Base-by-base conservation (phyloP, 2,329 filamentous ascomycete genomes). In the Ophiostoma tasmaniense region DNA sequence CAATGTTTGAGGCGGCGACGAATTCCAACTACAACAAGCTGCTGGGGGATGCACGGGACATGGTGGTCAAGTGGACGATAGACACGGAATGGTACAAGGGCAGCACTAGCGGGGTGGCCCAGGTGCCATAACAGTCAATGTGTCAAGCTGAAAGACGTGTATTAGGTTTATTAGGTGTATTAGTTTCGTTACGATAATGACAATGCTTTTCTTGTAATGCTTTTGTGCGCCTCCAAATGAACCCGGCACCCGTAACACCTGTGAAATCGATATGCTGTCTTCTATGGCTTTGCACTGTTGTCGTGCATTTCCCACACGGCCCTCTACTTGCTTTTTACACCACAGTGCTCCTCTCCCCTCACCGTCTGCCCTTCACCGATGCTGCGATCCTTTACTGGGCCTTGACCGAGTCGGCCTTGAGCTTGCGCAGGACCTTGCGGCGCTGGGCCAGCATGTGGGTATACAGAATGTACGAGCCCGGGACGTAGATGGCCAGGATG, bases 371-470 rank as follows among this genome's bases (percentile, higher is more conserved):
- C 64, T 68, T 71, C 74, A 61, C 55, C 30, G 8, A 25, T 55
- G 17, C n/a, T 25, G 25, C 1, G 6, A n/a, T 20, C 17, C 59
- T 7, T 69, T 73, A 82, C 73, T 81, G 77, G 13, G 74, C 74
- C 70, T 84, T 82, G 64, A 75, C 74, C 65, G 80, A 76, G 73
- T 81, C 75, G 35, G 77, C 74, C 79, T 84, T 86, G 76, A 88
- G 85, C 55, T 83, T 85, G 68, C 87, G 85, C 81, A 92, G 82
- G 68, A 94, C 87, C 84, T 92, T 96, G 73, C 87, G 84, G 74
- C 94, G 85, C 84, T 99, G 95, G 71, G 84, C 84, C 83, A 98
- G 91, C 95, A 99, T 98, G 79, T 99, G 91, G 28, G 91, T 92
- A 77, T 95, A 98, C 70, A 98, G 80, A 69, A 96, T 85, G 75